Percentiles rank a stretch among this genome's conserved stretches.
Conservation (phyloP, 164 flowering plant genomes). For the Echeveria elegans region DNA sequence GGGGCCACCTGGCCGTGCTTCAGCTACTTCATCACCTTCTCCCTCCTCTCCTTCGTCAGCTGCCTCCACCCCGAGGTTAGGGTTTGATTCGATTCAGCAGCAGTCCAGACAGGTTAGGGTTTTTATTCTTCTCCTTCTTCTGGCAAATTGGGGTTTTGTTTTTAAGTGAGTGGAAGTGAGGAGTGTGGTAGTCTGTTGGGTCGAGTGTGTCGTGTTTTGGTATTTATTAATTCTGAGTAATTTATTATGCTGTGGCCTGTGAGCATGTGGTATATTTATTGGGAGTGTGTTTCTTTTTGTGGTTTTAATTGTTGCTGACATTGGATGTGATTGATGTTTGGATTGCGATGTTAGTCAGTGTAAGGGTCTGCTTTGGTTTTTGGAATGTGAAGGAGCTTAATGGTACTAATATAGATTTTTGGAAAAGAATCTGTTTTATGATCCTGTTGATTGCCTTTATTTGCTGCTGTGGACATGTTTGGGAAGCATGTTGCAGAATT, state of each 20-base stretch:
- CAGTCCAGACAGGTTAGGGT: conserved; percentile 40
- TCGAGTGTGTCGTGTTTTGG: neutral
- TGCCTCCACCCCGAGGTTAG: conserved; percentile 53
- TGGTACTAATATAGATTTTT: neutral
- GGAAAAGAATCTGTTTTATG: neutral
- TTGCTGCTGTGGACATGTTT: neutral
- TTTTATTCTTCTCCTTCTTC: no score
- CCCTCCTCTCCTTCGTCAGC: conserved; percentile 83
- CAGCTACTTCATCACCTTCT: conserved; percentile 55
- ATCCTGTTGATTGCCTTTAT: neutral
- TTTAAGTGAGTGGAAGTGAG: conserved; percentile 4
- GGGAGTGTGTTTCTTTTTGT: neutral
- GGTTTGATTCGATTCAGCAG: conserved; percentile 56
- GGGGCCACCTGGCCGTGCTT: conserved; percentile 41
- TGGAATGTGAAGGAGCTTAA: neutral
- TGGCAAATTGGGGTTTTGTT: neutral
- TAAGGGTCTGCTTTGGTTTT: neutral
- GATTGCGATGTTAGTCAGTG: neutral
- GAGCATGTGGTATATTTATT: conserved; percentile 6
- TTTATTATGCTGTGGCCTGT: neutral
- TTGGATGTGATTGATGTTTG: neutral
- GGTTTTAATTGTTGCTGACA: neutral
- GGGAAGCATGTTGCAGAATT: neutral
- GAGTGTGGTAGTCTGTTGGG: neutral
- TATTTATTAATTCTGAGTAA: neutral